These are phyloP conservation scores for Suillus subalutaceus DNA, from an alignment of 768 basidiomycete species.

Conservation along the genomic window DNA sequence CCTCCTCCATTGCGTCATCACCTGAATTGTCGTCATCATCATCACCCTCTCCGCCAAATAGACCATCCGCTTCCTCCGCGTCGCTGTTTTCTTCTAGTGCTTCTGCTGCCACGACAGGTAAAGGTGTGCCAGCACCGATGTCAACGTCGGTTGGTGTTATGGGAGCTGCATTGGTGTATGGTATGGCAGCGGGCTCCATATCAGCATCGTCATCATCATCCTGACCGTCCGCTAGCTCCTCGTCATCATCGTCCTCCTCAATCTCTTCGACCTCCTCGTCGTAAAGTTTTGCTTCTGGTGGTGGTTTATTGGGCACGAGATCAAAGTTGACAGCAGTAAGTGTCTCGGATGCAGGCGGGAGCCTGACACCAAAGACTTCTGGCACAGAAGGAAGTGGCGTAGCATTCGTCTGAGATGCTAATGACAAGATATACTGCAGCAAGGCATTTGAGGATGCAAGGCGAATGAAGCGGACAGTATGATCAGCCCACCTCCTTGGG, in stretches of 20 bases:
- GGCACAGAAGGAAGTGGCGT: conserved; percentile 81
- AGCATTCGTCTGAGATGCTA: conserved; percentile 84
- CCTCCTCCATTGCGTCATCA: conserved; percentile 80
- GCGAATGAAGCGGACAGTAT: conserved; percentile 5
- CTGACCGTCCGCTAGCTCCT: conserved; percentile 44
- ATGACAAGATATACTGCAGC: conserved; percentile 70
- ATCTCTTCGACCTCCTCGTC: conserved; percentile 85
- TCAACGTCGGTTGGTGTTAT: conserved; percentile 69
- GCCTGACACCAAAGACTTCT: conserved; percentile 83
- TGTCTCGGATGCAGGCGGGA: conserved; percentile 71
- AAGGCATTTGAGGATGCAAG: conserved; percentile 1
- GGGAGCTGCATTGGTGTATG: conserved; percentile 34
- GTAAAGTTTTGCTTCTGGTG: conserved; percentile 72
- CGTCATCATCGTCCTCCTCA: conserved; percentile 51
- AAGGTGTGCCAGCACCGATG: conserved; percentile 49
- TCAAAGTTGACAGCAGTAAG: conserved; percentile 85
- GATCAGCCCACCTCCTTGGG: conserved; percentile 76
- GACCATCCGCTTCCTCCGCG: conserved; percentile 72
- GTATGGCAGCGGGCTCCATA: conserved; percentile 68
- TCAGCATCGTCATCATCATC: conserved; percentile 68
- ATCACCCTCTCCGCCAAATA: conserved; percentile 75
- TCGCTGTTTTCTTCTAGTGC: conserved; percentile 69
- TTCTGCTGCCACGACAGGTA: conserved; percentile 36
- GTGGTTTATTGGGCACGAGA: conserved; percentile 82
- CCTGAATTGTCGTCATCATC: conserved; percentile 50